These are phyloP conservation scores for Fusarium sp. DNA, from an alignment of 2,329 filamentous ascomycete genomes.

Conservation along the genomic window DNA sequence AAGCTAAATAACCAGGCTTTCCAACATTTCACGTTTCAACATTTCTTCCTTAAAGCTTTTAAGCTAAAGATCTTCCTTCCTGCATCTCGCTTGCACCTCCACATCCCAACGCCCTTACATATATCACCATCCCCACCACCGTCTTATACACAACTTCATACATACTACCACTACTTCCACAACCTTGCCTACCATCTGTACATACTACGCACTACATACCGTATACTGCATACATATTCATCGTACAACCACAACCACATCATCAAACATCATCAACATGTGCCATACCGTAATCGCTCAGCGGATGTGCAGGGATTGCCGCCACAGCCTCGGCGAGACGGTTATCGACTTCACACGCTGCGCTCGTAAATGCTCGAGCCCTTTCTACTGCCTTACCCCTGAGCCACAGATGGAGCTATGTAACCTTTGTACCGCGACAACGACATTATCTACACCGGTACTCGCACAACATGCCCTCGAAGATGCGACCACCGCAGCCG, in stretches of 20 bases:
- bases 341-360: constrained; percentile 49
- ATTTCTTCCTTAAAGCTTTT: constrained; percentile 24
- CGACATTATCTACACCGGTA: constrained; percentile 45
- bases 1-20: constrained; percentile 37
- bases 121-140: constrained; percentile 1
- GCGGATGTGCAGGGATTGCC: constrained; percentile 49
- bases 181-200: background rate
- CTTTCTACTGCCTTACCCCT: constrained; percentile 49
- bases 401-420: constrained; percentile 47
- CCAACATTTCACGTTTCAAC: constrained; percentile 17
- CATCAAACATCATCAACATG: constrained; percentile 37
- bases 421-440: constrained; percentile 41
- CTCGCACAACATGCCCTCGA: constrained; percentile 42
- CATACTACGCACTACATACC: constrained; percentile 9
- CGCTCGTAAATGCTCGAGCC: constrained; percentile 49
- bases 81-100: constrained; percentile 7
- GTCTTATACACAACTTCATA: background rate
- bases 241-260: constrained; percentile 20
- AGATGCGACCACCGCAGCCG: constrained; percentile 23
- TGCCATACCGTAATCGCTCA: constrained; percentile 50
- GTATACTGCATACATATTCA: background rate
- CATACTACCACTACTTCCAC: background rate
- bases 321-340: constrained; percentile 46
- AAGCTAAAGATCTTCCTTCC: constrained; percentile 9
- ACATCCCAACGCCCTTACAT: constrained; percentile 9